Evolutionary conservation across 192 early-diverging fungal species (phyloP), one percentile per base, ranked within the genome.

Genomic region (Linnemannia schmuckeri): DNA sequence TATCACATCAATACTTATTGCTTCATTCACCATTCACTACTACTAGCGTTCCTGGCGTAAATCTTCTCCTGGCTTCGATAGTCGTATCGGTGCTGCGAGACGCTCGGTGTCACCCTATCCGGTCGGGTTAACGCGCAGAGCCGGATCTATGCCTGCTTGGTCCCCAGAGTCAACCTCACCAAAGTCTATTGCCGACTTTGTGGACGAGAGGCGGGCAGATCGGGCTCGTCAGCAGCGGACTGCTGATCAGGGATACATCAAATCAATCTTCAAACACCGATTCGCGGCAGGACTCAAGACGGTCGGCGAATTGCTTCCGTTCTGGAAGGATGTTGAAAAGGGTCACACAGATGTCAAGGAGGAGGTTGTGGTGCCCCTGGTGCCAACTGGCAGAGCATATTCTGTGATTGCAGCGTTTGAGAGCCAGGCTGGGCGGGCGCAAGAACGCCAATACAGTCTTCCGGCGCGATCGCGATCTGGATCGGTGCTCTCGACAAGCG

Each of bases 241-340:
- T 2, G 73, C 22, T 8, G 75, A 57, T n/a, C 78, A 86, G 24
- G 72, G 74, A 8, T 80, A 72, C 22, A 74, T 86, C 44, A 86
- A 86, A 71, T 80, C 83, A 6, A 70, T 86, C 2, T 86, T 86
- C 79, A 86, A 80, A 44, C 75, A 72, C 52, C 74, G 75, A 44
- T 24, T 86, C 24, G 83, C 78, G 13, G 54, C 74, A 17, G 79
- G 83, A 17, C 72, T 86, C 1, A 70, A 61, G 46, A 86, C 75
- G 10, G 83, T 86, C 10, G 69, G 83, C 18, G 70, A 86, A 54
- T 54, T 86, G 24, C 40, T 86, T 33, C 78, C 78, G 7, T 86
- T 80, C 54, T 86, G 83, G 83, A 86, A 46, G 49, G 83, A 86
- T 8, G 83, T 86, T 18, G 83, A 86, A n/a, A 37, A 74, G 40